A percentile compares a stretch with the other conserved stretches of the same genome.
Evolutionary conservation across 352 stramenopile genomes (phyloP).

Genomic region (Globisporangium cystogenes): DNA sequence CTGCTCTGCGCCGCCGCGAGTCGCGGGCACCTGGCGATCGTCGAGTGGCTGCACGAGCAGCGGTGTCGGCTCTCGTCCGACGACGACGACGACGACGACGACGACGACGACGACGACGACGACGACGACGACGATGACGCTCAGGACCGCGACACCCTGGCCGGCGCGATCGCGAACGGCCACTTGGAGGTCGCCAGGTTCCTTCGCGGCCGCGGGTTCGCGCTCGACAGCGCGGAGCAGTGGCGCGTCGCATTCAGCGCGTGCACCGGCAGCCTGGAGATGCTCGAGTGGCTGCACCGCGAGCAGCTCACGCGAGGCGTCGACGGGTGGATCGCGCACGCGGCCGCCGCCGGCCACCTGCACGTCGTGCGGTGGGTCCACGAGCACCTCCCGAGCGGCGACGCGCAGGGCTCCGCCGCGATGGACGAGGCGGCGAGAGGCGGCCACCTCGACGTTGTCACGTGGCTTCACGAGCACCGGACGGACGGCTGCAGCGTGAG

Average conservation of each 20-base stretch:
- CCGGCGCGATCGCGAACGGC: neutral
- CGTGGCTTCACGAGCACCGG: conserved; percentile 26
- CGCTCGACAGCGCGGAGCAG: neutral
- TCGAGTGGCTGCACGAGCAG: conserved; percentile 6
- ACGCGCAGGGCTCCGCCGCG: neutral
- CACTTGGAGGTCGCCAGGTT: neutral
- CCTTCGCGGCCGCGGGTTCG: neutral
- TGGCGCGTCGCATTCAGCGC: neutral
- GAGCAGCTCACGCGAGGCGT: neutral
- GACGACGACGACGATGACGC: no score
- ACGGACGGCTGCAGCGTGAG: neutral
- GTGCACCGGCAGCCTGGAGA: neutral
- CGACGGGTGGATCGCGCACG: neutral
- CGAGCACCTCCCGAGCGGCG: neutral
- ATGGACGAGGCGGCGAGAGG: neutral
- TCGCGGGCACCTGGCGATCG: conserved; percentile 5
- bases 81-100: no score
- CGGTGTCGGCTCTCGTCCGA: neutral
- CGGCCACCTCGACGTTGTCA: conserved; percentile 20
- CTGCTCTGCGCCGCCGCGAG: no score
- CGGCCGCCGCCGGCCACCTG: neutral
- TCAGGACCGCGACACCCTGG: neutral
- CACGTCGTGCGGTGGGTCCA: neutral
- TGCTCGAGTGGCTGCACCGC: neutral
- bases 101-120: no score